phyloP scores from a whole-genome alignment of 179 eudicot species.

The Drosera spatulata region DNA sequence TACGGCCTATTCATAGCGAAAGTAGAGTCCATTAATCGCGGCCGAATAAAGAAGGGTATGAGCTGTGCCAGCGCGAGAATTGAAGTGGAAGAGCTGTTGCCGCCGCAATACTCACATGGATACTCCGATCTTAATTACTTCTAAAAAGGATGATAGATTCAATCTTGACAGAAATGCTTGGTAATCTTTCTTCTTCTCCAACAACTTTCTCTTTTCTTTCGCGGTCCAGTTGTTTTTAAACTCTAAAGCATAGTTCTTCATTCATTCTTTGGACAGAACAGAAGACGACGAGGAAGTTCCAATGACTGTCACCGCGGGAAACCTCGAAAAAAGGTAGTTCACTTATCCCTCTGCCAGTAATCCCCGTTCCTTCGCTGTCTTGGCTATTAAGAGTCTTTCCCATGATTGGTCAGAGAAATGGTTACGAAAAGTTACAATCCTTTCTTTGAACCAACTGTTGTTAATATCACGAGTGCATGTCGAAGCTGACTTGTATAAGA shows the following conservation, averaged over 20 bases:
- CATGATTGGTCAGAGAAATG: too few relatives aligned
- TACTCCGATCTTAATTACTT: conserved; percentile 66
- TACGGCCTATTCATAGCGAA: conserved; percentile 68
- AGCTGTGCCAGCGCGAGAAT: conserved; percentile 61
- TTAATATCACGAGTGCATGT: too few relatives aligned
- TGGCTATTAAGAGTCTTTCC: too few relatives aligned
- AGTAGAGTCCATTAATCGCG: conserved; percentile 55
- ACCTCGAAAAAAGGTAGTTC: too few relatives aligned
- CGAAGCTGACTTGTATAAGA: too few relatives aligned
- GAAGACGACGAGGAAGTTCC: background rate
- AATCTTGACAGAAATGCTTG: background rate
- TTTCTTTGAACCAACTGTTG: too few relatives aligned
- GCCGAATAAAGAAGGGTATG: conserved; percentile 47
- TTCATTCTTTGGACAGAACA: conserved; percentile 1
- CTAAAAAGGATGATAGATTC: conserved; percentile 8
- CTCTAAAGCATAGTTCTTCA: conserved; percentile 6
- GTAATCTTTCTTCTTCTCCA: conserved; percentile 6
- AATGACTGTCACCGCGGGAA: too few relatives aligned
- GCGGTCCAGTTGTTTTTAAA: conserved; percentile 1
- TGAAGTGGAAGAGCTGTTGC: conserved; percentile 75
- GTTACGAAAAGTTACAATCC: too few relatives aligned
- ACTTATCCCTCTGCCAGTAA: too few relatives aligned
- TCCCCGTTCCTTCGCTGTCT: too few relatives aligned
- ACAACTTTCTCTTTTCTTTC: background rate
- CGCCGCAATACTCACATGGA: conserved; percentile 39